Percentiles rank a stretch among this genome's conserved stretches.
Evolutionary conservation across 345 rosid species (phyloP).

Genomic region (Bruguiera parviflora): DNA sequence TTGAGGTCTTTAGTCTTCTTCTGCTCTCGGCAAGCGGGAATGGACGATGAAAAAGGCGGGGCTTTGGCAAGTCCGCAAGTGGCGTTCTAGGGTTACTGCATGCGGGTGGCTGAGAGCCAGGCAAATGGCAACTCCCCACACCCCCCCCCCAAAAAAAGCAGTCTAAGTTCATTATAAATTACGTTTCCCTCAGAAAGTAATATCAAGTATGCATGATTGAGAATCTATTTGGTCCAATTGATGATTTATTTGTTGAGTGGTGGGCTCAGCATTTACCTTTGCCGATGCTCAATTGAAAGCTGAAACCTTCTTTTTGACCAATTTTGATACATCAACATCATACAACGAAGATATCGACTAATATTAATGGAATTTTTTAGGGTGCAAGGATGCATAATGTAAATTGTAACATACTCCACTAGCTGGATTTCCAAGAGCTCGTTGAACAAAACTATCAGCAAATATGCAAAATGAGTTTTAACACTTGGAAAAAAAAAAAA

Average conservation of each 20-base stretch:
- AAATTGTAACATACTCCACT: no score
- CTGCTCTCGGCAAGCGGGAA: conserved; percentile 14
- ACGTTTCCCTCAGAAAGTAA: not conserved
- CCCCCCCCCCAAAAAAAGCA: no score
- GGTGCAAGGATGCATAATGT: no score
- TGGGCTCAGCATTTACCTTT: not conserved
- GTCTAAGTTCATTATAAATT: not conserved
- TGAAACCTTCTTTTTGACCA: no score
- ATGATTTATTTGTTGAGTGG: not conserved
- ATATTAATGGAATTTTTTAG: no score
- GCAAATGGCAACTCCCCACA: not conserved
- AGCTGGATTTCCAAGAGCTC: no score
- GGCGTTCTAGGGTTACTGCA: conserved; percentile 5
- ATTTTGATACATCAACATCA: no score
- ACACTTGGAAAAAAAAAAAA: no score
- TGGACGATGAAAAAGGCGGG: not conserved
- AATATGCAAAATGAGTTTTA: no score
- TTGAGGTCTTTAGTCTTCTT: not conserved
- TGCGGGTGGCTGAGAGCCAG: conserved; percentile 2
- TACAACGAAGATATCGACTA: no score
- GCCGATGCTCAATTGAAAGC: not conserved
- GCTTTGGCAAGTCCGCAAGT: not conserved
- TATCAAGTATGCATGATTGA: not conserved
- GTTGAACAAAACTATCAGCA: no score
- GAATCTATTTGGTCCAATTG: conserved; percentile 8